A percentile compares a stretch with the other conserved stretches of the same genome.
These are phyloP conservation scores for Neocucurbitaria cava DNA, from an alignment of 2,329 filamentous ascomycete species.

Conservation along the genomic window DNA sequence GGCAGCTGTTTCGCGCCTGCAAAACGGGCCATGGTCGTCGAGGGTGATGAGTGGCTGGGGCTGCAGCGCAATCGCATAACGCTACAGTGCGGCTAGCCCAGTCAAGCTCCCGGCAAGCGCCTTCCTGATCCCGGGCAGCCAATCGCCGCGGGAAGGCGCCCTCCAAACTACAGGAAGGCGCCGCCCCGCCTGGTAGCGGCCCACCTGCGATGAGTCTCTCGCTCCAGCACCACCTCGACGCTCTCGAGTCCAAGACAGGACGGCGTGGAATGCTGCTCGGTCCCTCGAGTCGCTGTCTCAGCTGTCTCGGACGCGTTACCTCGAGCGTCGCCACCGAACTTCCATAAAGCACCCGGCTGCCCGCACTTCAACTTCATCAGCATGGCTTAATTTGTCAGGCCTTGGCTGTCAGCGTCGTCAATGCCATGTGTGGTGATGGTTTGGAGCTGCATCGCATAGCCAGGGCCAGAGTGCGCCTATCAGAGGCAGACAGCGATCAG, in stretches of 20 bases:
- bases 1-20: conserved; percentile 39
- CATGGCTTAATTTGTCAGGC: conserved; percentile 14
- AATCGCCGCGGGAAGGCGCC: conserved; percentile 27
- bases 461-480: conserved; percentile 17
- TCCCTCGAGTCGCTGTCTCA: conserved; percentile 10
- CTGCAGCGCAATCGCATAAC: conserved; percentile 24
- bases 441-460: conserved; percentile 21
- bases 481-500: conserved; percentile 9
- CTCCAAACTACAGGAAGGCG: conserved; percentile 23
- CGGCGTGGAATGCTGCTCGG: conserved; percentile 9
- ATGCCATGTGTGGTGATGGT: conserved; percentile 20
- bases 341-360: conserved; percentile 19
- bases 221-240: conserved; percentile 24
- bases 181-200: conserved; percentile 23
- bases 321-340: conserved; percentile 1
- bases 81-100: conserved; percentile 28
- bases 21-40: conserved; percentile 32
- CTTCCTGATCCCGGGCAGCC: conserved; percentile 14
- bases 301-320: background rate
- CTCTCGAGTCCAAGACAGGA: conserved; percentile 11
- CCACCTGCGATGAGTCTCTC: conserved; percentile 3
- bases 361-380: conserved; percentile 18
- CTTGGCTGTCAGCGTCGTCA: conserved; percentile 20
- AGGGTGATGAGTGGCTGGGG: conserved; percentile 35
- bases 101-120: conserved; percentile 31